A percentile compares a stretch with the other conserved stretches of the same genome.
Evolutionary conservation across 768 basidiomycete species (phyloP).

Genomic region (Podaxis sp.): DNA sequence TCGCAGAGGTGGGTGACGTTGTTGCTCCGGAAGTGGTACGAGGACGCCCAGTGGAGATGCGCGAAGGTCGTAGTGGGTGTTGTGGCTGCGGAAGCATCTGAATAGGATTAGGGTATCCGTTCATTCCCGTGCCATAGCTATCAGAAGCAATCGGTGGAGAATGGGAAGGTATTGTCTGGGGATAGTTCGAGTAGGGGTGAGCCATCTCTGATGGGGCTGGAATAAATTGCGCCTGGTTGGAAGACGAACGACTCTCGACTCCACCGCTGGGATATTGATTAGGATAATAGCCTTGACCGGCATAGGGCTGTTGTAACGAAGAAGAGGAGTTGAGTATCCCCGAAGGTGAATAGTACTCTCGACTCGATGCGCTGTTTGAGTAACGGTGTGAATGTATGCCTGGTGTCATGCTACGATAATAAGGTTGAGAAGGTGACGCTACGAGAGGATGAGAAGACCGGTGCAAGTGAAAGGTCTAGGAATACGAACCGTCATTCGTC

Average conservation of each 20-base stretch:
- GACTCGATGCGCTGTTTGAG: conserved; percentile 20
- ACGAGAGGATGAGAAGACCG: conserved; percentile 6
- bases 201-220: conserved; percentile 32
- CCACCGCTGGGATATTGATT: conserved; percentile 14
- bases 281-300: conserved; percentile 17
- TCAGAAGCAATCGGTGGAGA: conserved; percentile 20
- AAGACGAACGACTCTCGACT: conserved; percentile 19
- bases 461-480: not conserved
- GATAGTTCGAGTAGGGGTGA: conserved; percentile 25
- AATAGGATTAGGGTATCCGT: conserved; percentile 20
- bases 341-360: conserved; percentile 21
- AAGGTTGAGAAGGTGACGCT: conserved; percentile 19
- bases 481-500: conserved; percentile 21
- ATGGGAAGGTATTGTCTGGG: conserved; percentile 18
- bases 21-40: conserved; percentile 28
- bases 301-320: conserved; percentile 14
- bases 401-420: conserved; percentile 35
- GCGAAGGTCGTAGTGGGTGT: conserved; percentile 29
- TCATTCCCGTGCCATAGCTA: conserved; percentile 18
- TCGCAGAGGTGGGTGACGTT: conserved; percentile 30
- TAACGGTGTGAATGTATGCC: conserved; percentile 28
- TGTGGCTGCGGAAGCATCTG: conserved; percentile 24
- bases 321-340: conserved; percentile 20
- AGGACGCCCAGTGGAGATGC: conserved; percentile 37
- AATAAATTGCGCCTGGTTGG: conserved; percentile 23